Conservation (phyloP, 495 filamentous ascomycete species). For the Acidiella bohemica region DNA sequence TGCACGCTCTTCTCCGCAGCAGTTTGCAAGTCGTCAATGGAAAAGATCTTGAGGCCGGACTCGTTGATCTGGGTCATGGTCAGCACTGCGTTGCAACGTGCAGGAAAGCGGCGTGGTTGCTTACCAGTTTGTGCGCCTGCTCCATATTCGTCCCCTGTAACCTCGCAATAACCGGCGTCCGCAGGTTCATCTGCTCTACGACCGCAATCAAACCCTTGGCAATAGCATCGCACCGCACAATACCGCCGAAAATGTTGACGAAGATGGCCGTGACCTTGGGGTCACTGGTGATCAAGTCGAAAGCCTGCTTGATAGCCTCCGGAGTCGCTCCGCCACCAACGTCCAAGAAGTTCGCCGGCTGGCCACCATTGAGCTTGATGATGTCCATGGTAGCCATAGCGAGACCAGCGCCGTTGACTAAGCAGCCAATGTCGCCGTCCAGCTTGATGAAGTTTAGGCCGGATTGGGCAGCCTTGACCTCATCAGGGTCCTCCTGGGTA, state of each 20-base stretch:
- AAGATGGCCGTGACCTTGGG: conserved; percentile 98
- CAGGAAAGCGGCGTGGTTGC: too few species aligned
- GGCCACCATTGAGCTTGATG: conserved; percentile 97
- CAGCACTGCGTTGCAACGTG: conserved; percentile 1
- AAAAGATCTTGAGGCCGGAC: conserved; percentile 98
- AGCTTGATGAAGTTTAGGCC: conserved; percentile 99
- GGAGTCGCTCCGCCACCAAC: conserved; percentile 96
- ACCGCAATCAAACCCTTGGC: conserved; percentile 91
- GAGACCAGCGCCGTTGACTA: conserved; percentile 96
- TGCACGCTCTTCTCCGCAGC: conserved; percentile 97
- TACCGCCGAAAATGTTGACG: conserved; percentile 99
- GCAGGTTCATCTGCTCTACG: conserved; percentile 82
- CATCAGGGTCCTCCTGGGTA: conserved; percentile 90
- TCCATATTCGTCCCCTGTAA: conserved; percentile 99
- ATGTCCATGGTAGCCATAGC: conserved; percentile 99
- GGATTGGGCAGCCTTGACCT: conserved; percentile 86
- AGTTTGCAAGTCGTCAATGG: conserved; percentile 92
- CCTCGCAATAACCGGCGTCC: conserved; percentile 90
- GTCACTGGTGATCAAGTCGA: conserved; percentile 96
- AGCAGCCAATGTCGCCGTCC: conserved; percentile 95
- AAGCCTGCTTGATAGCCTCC: conserved; percentile 90
- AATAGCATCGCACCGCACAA: conserved; percentile 95
- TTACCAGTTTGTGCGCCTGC: conserved; percentile 72
- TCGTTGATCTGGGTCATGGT: conserved; percentile 59
- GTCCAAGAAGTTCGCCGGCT: conserved; percentile 95